Percentiles rank a stretch among this genome's conserved stretches.
Conservation (phyloP, 2,329 filamentous ascomycete genomes). For the Colletotrichum sp. region DNA sequence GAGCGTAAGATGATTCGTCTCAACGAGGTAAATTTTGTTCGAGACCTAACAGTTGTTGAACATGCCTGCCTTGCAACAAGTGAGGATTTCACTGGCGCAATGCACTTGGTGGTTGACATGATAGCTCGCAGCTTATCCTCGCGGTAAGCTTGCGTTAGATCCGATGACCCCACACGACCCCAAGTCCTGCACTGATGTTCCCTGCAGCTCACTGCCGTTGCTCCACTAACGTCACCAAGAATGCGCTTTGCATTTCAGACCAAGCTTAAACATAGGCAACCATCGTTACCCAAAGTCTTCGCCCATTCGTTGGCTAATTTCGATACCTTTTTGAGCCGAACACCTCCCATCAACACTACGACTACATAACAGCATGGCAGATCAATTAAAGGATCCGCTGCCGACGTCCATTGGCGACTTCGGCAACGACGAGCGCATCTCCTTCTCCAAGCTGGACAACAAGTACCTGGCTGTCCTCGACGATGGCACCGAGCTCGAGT, state of each 20-base stretch:
- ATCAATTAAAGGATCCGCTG: slow-evolving; percentile 46
- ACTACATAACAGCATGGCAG: neutral
- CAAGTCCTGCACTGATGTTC: neutral
- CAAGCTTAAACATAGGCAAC: neutral
- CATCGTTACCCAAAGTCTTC: neutral
- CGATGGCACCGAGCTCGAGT: slow-evolving; percentile 86
- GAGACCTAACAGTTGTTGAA: neutral
- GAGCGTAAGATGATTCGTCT: neutral
- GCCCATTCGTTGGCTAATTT: neutral
- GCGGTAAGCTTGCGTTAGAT: neutral
- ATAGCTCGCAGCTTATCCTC: neutral
- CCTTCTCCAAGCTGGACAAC: slow-evolving; percentile 81
- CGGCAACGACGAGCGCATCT: slow-evolving; percentile 80
- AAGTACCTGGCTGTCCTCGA: slow-evolving; percentile 87
- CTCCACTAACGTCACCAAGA: slow-evolving; percentile 16
- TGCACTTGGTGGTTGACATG: neutral
- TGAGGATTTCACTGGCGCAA: neutral
- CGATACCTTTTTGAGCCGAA: neutral
- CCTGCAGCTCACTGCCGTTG: slow-evolving; percentile 9
- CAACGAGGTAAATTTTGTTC: neutral
- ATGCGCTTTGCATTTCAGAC: neutral
- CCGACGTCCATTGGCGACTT: slow-evolving; percentile 72
- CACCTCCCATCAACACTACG: neutral
- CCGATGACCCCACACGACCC: slow-evolving; percentile 11
- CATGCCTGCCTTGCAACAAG: neutral